Conservation (phyloP, 768 basidiomycete genomes). For the Lactarius hengduanensis region DNA sequence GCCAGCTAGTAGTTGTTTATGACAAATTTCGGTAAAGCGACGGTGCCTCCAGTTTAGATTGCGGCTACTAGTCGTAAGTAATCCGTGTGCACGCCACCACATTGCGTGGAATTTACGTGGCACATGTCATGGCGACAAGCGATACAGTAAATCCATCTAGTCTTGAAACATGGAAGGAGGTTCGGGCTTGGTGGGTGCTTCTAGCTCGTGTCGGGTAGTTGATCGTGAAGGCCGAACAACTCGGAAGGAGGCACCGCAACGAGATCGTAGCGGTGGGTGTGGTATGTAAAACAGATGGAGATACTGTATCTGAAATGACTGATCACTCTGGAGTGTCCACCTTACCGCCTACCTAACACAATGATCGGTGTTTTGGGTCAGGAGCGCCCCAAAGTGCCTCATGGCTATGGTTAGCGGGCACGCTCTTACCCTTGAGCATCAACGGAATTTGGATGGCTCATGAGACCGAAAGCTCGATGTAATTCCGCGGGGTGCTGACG, state of each 20-base stretch:
- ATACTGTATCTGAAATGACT: not conserved
- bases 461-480: not conserved
- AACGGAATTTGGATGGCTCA: not conserved
- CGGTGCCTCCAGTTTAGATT: not conserved
- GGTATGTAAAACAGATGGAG: not conserved
- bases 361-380: conserved; percentile 3
- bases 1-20: not conserved
- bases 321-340: conserved; percentile 2
- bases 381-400: conserved; percentile 1
- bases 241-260: not conserved
- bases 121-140: not conserved
- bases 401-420: not conserved
- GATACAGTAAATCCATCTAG: not conserved
- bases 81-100: not conserved
- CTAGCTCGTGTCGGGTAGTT: not conserved
- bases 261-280: not conserved
- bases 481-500: not conserved
- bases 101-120: not conserved
- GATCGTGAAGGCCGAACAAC: not conserved
- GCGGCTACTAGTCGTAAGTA: not conserved
- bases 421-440: not conserved
- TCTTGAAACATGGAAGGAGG: not conserved
- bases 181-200: not conserved
- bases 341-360: conserved; percentile 9
- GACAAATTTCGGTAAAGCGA: not conserved